A percentile compares a stretch with the other conserved stretches of the same genome.
Evolutionary conservation across 2,329 filamentous ascomycete species (phyloP).

Genomic region (Diaporthe velutina): DNA sequence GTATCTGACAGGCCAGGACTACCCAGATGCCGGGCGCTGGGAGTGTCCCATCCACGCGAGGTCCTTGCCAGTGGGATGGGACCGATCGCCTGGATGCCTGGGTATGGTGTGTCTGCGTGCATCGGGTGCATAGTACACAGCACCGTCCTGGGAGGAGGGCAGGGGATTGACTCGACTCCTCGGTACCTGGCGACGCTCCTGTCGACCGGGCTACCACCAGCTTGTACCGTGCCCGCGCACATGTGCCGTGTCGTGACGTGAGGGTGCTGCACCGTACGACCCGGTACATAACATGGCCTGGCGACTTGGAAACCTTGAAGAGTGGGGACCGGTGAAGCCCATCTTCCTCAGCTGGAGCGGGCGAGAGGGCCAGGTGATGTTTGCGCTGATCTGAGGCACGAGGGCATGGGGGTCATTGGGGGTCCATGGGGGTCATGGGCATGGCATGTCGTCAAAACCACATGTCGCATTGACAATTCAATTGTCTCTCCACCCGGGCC

Average conservation of each 20-base stretch:
- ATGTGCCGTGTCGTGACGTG: neutral
- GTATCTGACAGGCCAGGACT: slow-evolving; percentile 38
- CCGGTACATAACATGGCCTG: neutral
- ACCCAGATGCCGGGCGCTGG: slow-evolving; percentile 27
- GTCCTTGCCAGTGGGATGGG: slow-evolving; percentile 2
- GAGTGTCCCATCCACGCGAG: neutral
- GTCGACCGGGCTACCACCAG: neutral
- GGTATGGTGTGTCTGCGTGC: neutral
- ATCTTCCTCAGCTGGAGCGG: neutral
- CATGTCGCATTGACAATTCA: slow-evolving; percentile 29
- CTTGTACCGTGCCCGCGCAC: neutral
- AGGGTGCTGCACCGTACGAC: neutral
- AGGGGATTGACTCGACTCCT: slow-evolving; percentile 21
- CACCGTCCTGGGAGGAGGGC: neutral
- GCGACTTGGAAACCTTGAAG: slow-evolving; percentile 30
- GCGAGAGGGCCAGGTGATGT: slow-evolving; percentile 14
- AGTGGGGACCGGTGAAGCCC: slow-evolving; percentile 24
- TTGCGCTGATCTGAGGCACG: slow-evolving; percentile 19
- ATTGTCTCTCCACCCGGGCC: slow-evolving; percentile 11
- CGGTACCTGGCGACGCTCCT: neutral
- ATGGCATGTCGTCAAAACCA: slow-evolving; percentile 34
- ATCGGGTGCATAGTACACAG: slow-evolving; percentile 3
- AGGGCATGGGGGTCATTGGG: slow-evolving; percentile 16
- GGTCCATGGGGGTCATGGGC: neutral
- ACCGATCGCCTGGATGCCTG: slow-evolving; percentile 4